Evolutionary conservation across 2,329 filamentous ascomycete genomes (phyloP), one percentile per base, ranked within the genome.

Genomic region (Pestalotiopsis sp.): DNA sequence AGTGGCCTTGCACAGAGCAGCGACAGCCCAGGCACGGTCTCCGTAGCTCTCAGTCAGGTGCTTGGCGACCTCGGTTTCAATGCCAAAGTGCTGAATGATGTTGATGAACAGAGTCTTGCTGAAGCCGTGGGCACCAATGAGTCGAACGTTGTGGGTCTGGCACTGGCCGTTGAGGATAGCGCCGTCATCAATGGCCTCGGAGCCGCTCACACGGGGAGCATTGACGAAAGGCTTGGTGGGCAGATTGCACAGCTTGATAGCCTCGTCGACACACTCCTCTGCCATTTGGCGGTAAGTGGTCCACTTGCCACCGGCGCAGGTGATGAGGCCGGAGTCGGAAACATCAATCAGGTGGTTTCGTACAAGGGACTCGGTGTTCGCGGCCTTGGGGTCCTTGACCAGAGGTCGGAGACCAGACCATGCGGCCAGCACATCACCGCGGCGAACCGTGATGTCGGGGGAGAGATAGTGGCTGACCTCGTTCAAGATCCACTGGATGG

Each of bases 241-340:
- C 45, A 96, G 86, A 9, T 84, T 82, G 80, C 94, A 95, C 69
- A 88, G 84, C 66, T 87, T 84, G 78, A 96, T 87, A 11, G 93
- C 92, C 75, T 92, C 91, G 75, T 97, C 93, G 58, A 97, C 93
- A 59, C 92, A 92, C 78, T 97, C 93, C 81, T 97, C 93, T 25
- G 93, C 93, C 94, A 97, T 97, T 80, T 97, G 93, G 68, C 94
- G 91, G 82, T 97, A 97, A 1, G 94, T 97, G 2, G 94, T 97
- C 94, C 94, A 97, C 82, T 97, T 97, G 62, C 94, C 94, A 73
- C 94, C 94, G 36, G 93, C 93, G 76, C 93, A 95, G 41, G 94
- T 97, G 72, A 97, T 83, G 23, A 97, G 86, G 12, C 94, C 94
- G 6, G 92, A 93, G 2, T 87, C 80, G n/a, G 93, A 95, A 64